Base-by-base conservation (phyloP, 2,329 filamentous ascomycete species). In the Cadophora sp. region DNA sequence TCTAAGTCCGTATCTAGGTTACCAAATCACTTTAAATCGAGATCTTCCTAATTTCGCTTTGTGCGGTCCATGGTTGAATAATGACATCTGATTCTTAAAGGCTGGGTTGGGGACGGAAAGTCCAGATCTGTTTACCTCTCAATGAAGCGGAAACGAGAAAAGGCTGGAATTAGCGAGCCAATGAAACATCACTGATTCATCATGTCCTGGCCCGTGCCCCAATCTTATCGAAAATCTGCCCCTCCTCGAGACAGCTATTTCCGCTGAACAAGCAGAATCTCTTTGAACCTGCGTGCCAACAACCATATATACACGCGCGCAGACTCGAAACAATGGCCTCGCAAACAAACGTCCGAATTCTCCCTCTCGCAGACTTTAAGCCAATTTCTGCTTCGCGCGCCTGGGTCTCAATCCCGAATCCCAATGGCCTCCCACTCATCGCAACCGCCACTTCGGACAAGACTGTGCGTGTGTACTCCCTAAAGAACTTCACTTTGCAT, bases 401-500 rank as follows among this genome's bases (percentile, higher is more conserved):
- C 74, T 99, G 96, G 96, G 88, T 89, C 70, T 93, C 92, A 22
- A 83, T 89, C 66, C 92, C 94, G 1, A 96, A 99, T 77, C 94
- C 95, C 2, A 91, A 89, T 33, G 69, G 70, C 18, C 89, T 96
- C 22, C 95, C 96, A 3, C 87, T 98, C 68, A 84, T 97, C 74
- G 96, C 95, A 66, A 97, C 95, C 20, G 90, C 93, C 68, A 93
- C 94, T 80, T 89, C 92, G 66, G 89, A 92, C 78, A 97, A 96
- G 77, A 90, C 90, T 45, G 92, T 96, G 65, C 94, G 93, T 69
- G 86, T 99, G 75, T 97, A 96, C 84, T 97, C 92, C 59, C 88
- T 98, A 59, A 87, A 87, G 43, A 91, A 91, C 64, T 92, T 96
- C 77, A 89, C 89, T 16, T 86, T 93, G 59, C 90, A 97, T 76